Percentiles rank a stretch among this genome's conserved stretches.
Evolutionary conservation across 2,329 filamentous ascomycete genomes (phyloP).

Genomic region (Pseudogymnoascus sp.): DNA sequence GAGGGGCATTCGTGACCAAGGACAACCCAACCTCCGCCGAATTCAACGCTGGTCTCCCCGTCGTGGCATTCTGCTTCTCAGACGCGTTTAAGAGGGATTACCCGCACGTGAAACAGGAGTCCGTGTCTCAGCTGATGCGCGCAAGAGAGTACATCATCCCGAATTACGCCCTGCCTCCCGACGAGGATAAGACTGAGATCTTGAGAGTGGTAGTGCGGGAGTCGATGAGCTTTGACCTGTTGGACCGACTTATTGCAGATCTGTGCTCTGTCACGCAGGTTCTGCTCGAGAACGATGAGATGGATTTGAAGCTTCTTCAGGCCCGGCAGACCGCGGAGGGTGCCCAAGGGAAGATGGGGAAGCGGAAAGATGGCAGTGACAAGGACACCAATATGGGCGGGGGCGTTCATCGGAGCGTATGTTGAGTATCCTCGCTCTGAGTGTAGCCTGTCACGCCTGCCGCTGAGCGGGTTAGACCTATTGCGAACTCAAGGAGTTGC

Average conservation of each 20-base stretch:
- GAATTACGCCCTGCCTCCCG: constrained; percentile 59
- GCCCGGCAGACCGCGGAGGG: constrained; percentile 20
- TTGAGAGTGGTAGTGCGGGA: constrained; percentile 60
- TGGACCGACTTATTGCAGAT: constrained; percentile 55
- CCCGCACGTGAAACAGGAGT: constrained; percentile 56
- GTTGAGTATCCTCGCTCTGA: background rate
- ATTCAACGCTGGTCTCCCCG: constrained; percentile 58
- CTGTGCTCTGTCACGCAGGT: constrained; percentile 52
- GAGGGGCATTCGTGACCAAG: constrained; percentile 26
- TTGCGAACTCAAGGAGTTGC: background rate
- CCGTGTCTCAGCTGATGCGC: constrained; percentile 52
- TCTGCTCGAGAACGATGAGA: constrained; percentile 44
- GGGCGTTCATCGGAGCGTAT: background rate
- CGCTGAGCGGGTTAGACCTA: background rate
- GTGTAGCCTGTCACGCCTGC: background rate
- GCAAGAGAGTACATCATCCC: constrained; percentile 64
- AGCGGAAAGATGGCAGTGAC: background rate
- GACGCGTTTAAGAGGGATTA: constrained; percentile 53
- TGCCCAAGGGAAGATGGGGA: background rate
- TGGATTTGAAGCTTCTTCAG: constrained; percentile 44
- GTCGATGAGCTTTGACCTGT: constrained; percentile 58
- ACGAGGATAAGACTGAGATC: constrained; percentile 54
- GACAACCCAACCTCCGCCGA: constrained; percentile 45
- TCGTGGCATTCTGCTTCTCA: constrained; percentile 58
- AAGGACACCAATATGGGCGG: constrained; percentile 6